Conservation (phyloP, 129 eudicot genomes). For the Ambrosia trifida region DNA sequence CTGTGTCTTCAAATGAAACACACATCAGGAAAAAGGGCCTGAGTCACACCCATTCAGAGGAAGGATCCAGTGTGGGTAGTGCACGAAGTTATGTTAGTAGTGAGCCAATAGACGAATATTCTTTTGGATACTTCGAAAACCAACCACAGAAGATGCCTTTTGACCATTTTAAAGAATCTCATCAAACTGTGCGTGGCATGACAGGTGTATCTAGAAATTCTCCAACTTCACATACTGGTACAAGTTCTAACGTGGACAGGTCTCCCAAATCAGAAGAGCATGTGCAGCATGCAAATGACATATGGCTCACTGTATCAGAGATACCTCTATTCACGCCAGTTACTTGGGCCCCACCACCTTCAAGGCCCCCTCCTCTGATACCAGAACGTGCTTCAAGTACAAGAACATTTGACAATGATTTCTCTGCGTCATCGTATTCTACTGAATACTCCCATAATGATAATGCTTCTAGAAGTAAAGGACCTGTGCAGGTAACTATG, state of each 20-base stretch:
- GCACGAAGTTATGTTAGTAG: conserved; percentile 44
- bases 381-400: conserved; percentile 56
- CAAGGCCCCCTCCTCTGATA: conserved; percentile 82
- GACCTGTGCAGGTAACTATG: conserved; percentile 46
- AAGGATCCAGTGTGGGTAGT: conserved; percentile 40
- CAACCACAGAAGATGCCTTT: conserved; percentile 50
- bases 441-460: conserved; percentile 47
- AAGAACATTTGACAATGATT: conserved; percentile 49
- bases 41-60: conserved; percentile 47
- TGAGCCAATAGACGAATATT: conserved; percentile 50
- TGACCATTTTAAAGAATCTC: conserved; percentile 60
- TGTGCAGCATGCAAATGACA: conserved; percentile 47
- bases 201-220: conserved; percentile 50
- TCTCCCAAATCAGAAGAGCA: conserved; percentile 56
- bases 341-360: conserved; percentile 87
- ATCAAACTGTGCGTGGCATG: conserved; percentile 51
- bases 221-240: conserved; percentile 52
- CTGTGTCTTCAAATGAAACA: conserved; percentile 44
- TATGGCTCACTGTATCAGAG: conserved; percentile 90
- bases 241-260: conserved; percentile 45
- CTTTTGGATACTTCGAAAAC: conserved; percentile 50
- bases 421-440: conserved; percentile 44
- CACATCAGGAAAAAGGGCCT: conserved; percentile 45
- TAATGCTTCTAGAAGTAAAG: conserved; percentile 64
- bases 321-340: conserved; percentile 81